These are phyloP conservation scores for Balamuthia mandrillaris DNA, from an alignment of 208 protist species.

Conservation along the genomic window DNA sequence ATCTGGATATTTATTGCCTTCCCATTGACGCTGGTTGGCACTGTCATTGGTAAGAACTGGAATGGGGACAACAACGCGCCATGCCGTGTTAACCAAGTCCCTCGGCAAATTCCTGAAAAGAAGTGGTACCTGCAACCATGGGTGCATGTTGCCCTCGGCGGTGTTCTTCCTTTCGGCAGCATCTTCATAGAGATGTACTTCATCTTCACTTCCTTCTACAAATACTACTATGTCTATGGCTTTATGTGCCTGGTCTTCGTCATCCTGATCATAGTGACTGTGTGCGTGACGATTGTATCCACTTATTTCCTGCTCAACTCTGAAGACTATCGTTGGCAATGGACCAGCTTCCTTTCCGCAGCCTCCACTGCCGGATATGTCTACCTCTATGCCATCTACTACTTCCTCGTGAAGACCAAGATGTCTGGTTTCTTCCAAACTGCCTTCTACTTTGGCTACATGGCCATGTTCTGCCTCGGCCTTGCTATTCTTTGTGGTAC, in stretches of 20 bases:
- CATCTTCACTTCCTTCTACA: constrained; percentile 90
- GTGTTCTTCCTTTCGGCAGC: constrained; percentile 87
- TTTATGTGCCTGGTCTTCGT: constrained; percentile 87
- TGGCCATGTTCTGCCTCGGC: constrained; percentile 66
- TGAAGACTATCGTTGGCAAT: constrained; percentile 89
- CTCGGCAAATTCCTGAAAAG: constrained; percentile 82
- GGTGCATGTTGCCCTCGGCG: constrained; percentile 75
- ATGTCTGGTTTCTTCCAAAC: constrained; percentile 86
- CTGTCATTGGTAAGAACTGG: constrained; percentile 76
- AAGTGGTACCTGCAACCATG: constrained; percentile 63
- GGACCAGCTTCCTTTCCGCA: constrained; percentile 82
- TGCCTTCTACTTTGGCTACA: constrained; percentile 85
- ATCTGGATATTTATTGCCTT: constrained; percentile 80
- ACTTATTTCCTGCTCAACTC: constrained; percentile 89
- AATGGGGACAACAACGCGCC: constrained; percentile 61
- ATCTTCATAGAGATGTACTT: constrained; percentile 94
- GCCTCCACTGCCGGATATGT: constrained; percentile 80
- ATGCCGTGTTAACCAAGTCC: constrained; percentile 85
- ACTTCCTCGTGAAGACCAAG: constrained; percentile 81
- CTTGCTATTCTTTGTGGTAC: constrained; percentile 69
- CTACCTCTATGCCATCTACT: constrained; percentile 85
- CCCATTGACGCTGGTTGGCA: constrained; percentile 83
- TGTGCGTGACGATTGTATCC: constrained; percentile 80
- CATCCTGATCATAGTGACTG: constrained; percentile 83
- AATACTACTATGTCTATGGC: constrained; percentile 92